phyloP scores from a whole-genome alignment of 257 asterid species.

The Rhazya stricta region DNA sequence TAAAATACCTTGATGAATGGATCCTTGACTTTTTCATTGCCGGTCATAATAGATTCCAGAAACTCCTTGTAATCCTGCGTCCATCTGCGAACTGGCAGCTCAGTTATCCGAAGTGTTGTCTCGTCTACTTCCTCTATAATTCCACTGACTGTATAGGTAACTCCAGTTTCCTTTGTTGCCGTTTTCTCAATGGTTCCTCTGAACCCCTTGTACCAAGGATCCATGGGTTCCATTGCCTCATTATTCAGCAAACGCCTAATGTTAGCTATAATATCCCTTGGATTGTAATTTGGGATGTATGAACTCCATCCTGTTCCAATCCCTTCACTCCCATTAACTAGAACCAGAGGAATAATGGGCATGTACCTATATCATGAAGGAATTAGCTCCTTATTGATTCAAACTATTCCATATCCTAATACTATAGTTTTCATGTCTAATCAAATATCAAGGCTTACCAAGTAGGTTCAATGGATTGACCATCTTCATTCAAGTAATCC shows the following conservation, averaged over 20 bases:
- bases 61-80: conserved; percentile 91
- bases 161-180: conserved; percentile 58
- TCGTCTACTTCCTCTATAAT: conserved; percentile 67
- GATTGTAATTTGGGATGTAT: conserved; percentile 80
- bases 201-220: conserved; percentile 96
- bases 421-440: neutral
- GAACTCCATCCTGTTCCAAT: conserved; percentile 99
- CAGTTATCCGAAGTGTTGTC: conserved; percentile 58
- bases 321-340: conserved; percentile 99
- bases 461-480: conserved; percentile 83
- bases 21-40: conserved; percentile 68
- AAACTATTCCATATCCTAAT: neutral
- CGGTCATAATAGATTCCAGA: conserved; percentile 64
- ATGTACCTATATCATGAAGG: conserved; percentile 50
- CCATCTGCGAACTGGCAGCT: conserved; percentile 91
- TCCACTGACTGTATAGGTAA: conserved; percentile 65
- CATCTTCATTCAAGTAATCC: conserved; percentile 84
- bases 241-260: conserved; percentile 62
- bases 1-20: conserved; percentile 71
- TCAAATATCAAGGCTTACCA: conserved; percentile 44
- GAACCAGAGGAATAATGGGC: conserved; percentile 79
- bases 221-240: conserved; percentile 73
- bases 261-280: conserved; percentile 73
- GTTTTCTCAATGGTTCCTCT: conserved; percentile 67
- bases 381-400: conserved; percentile 13